Evolutionary conservation across 768 basidiomycete genomes (phyloP).

Genomic region (Mycena vulgaris): DNA sequence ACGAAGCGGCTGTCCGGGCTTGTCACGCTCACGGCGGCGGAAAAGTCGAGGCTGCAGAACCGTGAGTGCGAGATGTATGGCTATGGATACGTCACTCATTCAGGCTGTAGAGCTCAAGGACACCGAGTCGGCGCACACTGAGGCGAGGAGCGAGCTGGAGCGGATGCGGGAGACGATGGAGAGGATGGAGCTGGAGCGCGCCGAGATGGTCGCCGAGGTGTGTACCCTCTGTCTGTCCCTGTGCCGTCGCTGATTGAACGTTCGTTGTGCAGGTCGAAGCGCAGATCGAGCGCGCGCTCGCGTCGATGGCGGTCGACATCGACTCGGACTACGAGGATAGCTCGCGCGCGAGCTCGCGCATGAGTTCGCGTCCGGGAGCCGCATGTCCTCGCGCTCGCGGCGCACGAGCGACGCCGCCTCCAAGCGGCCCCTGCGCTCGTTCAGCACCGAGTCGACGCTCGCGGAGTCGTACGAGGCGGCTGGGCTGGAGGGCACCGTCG

Average conservation of each 20-base stretch:
- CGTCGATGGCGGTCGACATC: constrained; percentile 87
- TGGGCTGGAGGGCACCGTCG: constrained; percentile 49
- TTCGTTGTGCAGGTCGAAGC: constrained; percentile 71
- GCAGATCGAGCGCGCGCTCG: constrained; percentile 90
- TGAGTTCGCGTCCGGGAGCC: constrained; percentile 74
- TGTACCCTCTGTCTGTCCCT: neutral
- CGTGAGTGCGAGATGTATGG: constrained; percentile 64
- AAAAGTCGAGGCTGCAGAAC: constrained; percentile 83
- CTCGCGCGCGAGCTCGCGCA: constrained; percentile 77
- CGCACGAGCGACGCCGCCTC: constrained; percentile 69
- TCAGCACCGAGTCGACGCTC: constrained; percentile 86
- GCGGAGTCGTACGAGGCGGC: constrained; percentile 74
- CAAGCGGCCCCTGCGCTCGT: constrained; percentile 74
- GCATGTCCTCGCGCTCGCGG: constrained; percentile 72
- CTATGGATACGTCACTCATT: neutral
- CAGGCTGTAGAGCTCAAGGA: constrained; percentile 76
- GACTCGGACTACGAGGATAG: constrained; percentile 79
- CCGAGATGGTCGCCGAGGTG: constrained; percentile 89
- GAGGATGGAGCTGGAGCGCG: constrained; percentile 88
- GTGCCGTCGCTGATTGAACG: neutral
- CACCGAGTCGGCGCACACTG: constrained; percentile 85
- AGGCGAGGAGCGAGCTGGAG: constrained; percentile 86
- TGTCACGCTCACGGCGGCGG: constrained; percentile 81
- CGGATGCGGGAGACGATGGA: constrained; percentile 90
- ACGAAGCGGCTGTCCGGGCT: constrained; percentile 88